Evolutionary conservation across 768 basidiomycete species (phyloP).

Genomic region (Amanita molliuscula): DNA sequence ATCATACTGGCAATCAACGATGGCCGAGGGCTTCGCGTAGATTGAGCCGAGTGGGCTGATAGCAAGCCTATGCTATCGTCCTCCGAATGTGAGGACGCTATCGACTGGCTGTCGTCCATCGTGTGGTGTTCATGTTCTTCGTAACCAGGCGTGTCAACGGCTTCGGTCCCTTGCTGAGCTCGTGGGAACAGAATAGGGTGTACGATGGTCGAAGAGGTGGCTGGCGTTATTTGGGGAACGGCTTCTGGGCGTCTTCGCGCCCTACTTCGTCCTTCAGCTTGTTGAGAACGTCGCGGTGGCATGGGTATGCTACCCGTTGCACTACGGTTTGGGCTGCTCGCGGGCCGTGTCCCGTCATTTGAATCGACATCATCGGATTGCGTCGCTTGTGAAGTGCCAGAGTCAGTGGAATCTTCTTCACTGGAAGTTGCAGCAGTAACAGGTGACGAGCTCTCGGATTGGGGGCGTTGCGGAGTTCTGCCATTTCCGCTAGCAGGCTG

Average conservation of each 20-base stretch:
- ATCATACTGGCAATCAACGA: slow-evolving; percentile 21
- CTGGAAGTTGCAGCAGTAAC: slow-evolving; percentile 13
- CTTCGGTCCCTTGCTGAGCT: slow-evolving; percentile 8
- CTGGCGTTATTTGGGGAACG: slow-evolving; percentile 20
- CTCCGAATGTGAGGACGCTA: slow-evolving; percentile 6
- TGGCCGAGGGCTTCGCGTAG: slow-evolving; percentile 35
- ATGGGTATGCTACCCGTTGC: slow-evolving; percentile 26
- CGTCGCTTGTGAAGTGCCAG: slow-evolving; percentile 30
- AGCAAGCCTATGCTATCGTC: slow-evolving; percentile 40
- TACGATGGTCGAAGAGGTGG: slow-evolving; percentile 7
- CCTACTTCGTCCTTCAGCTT: slow-evolving; percentile 13
- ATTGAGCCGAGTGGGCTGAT: slow-evolving; percentile 12
- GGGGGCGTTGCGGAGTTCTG: background rate
- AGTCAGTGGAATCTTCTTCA: slow-evolving; percentile 19
- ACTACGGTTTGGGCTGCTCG: slow-evolving; percentile 10
- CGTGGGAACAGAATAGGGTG: slow-evolving; percentile 19
- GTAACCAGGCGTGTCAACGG: background rate
- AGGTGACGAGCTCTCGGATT: background rate
- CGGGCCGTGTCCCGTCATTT: slow-evolving; percentile 13
- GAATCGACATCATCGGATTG: slow-evolving; percentile 42
- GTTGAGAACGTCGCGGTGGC: slow-evolving; percentile 30
- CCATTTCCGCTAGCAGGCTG: slow-evolving; percentile 20
- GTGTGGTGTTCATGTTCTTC: background rate
- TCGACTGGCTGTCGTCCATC: slow-evolving; percentile 4
- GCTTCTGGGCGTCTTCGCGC: slow-evolving; percentile 22